Evolutionary conservation across 2,329 filamentous ascomycete species (phyloP), one percentile per base, ranked within the genome.

Genomic region (Colletotrichum sp.): DNA sequence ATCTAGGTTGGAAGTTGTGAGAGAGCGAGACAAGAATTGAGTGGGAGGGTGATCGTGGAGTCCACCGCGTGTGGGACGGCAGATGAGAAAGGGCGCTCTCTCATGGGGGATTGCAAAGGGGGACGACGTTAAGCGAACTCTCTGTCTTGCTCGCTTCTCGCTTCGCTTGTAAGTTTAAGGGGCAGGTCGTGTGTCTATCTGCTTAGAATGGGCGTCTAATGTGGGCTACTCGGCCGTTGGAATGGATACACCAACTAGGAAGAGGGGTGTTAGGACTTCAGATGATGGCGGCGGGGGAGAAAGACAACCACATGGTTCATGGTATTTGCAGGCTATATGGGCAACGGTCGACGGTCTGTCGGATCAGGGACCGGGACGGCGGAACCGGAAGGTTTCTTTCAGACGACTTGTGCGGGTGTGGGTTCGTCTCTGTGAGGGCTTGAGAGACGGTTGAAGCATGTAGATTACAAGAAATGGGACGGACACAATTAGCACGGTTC

Each of bases 341-440:
- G 18, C 59, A 62, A 62, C 16, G 22, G 62, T 60, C 28, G 39
- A 63, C 57, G 26, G 26, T 60, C n/a, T n/a, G 24, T 32, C 36
- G 26, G 22, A 24, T 32, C 24, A 69, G 30, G 70, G 64, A 73
- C 48, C 59, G 36, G 70, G 70, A 60, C 44, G 59, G 65, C 74
- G 71, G 74, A 68, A 65, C 26, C 70, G 59, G 70, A 62, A 26
- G 36, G 74, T 62, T 73, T 52, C 44, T 52, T 74, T 68, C 68
- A 39, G 68, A 39, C 28, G 34, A 69, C 28, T 36, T 28, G 68
- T 64, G 9, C 22, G 16, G 15, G 57, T 57, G 63, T 68, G 73
- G 39, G 55, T 52, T 60, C 48, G 30, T 57, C 16, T n/a, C 44
- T 63, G 24, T 62, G 44, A 39, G 68, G 36, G 26, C 15, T 59